These are phyloP conservation scores for Dictyostelium capitatum DNA, from an alignment of 78 protist genomes.

Conservation along the genomic window DNA sequence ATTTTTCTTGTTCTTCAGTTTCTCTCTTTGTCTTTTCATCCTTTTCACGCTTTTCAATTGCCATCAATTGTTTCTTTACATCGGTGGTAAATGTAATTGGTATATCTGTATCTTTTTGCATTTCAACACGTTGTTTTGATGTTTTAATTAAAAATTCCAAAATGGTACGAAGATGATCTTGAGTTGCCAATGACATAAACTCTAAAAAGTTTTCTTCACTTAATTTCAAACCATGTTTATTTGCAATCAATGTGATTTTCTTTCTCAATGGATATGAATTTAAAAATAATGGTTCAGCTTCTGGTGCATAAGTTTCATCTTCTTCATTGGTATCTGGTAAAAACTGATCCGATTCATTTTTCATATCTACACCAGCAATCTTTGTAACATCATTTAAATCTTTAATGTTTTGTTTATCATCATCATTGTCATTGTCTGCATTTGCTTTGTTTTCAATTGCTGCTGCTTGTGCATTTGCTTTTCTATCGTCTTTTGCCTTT, in stretches of 20 bases:
- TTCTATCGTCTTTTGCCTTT: constrained; percentile 26
- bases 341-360: constrained; percentile 63
- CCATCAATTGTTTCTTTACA: constrained; percentile 21
- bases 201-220: constrained; percentile 51
- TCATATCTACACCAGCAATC: constrained; percentile 72
- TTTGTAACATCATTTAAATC: constrained; percentile 72
- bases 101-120: constrained; percentile 39
- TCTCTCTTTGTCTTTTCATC: constrained; percentile 52
- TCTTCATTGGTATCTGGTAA: constrained; percentile 54
- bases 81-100: constrained; percentile 30
- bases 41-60: constrained; percentile 62
- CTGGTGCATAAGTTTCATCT: constrained; percentile 50
- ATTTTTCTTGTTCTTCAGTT: constrained; percentile 42
- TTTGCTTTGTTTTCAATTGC: constrained; percentile 1
- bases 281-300: constrained; percentile 68
- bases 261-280: constrained; percentile 35
- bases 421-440: constrained; percentile 20
- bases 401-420: constrained; percentile 55
- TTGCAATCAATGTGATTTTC: neutral
- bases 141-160: constrained; percentile 51
- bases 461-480: neutral
- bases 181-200: constrained; percentile 57
- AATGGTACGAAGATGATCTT: constrained; percentile 58
- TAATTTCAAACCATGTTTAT: constrained; percentile 20
- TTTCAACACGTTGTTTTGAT: constrained; percentile 53